phyloP scores from a whole-genome alignment of 495 filamentous ascomycete genomes.

The Aspergillus heteromorphus region DNA sequence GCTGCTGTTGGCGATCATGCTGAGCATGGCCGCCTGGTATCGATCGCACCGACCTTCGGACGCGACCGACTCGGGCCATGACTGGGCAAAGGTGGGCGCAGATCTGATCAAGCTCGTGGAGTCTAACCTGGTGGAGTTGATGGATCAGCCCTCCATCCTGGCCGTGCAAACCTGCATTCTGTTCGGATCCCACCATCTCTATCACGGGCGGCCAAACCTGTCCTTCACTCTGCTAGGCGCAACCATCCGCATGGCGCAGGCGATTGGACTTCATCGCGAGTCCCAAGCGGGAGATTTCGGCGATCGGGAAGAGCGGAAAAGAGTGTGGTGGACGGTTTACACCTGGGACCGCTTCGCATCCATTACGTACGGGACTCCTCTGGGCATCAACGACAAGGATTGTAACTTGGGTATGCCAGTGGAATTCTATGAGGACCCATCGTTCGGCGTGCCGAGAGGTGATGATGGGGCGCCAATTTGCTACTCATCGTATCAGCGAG shows the following conservation, averaged over 20 bases:
- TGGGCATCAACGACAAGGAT: conserved; percentile 32
- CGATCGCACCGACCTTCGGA: conserved; percentile 18
- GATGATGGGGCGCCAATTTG: conserved; percentile 12
- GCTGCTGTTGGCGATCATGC: conserved; percentile 21
- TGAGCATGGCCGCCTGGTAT: conserved; percentile 32
- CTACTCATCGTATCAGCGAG: conserved; percentile 29
- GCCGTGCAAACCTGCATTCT: conserved; percentile 28
- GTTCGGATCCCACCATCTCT: conserved; percentile 30
- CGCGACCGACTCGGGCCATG: conserved; percentile 1
- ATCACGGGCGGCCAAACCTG: conserved; percentile 30
- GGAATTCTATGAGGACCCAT: conserved; percentile 21
- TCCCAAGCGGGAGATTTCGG: conserved; percentile 12
- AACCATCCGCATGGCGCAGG: conserved; percentile 29
- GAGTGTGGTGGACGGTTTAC: conserved; percentile 36
- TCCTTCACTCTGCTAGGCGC: conserved; percentile 33
- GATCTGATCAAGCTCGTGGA: conserved; percentile 18
- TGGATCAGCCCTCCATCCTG: conserved; percentile 27
- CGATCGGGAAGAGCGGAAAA: conserved; percentile 27
- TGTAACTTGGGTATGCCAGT: conserved; percentile 29
- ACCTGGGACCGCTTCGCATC: conserved; percentile 35
- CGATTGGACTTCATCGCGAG: conserved; percentile 29
- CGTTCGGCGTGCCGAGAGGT: conserved; percentile 8
- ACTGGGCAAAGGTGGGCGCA: conserved; percentile 13
- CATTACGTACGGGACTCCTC: conserved; percentile 29
- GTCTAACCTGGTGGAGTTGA: conserved; percentile 26